Conservation (phyloP, 306 rosid genomes). For the Inga leiocalycina region DNA sequence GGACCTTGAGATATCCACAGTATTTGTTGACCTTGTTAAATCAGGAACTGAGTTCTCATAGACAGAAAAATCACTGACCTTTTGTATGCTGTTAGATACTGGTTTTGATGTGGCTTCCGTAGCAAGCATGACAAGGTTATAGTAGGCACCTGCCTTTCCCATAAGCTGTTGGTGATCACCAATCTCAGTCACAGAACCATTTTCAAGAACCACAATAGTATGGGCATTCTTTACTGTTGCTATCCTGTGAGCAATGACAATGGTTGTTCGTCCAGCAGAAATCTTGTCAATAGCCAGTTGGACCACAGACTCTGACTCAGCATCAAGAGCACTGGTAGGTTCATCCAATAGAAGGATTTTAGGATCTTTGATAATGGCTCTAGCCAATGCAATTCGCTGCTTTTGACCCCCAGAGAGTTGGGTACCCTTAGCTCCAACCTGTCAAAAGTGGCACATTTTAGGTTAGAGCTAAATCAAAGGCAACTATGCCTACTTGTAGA, state of each 20-base stretch:
- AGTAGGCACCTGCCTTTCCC: conserved; percentile 70
- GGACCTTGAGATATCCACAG: conserved; percentile 13
- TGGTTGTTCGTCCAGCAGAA: conserved; percentile 73
- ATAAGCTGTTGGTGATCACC: conserved; percentile 89
- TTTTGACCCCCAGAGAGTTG: conserved; percentile 92
- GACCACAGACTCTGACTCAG: conserved; percentile 77
- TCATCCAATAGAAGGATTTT: conserved; percentile 86
- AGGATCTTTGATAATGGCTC: conserved; percentile 91
- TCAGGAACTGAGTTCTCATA: conserved; percentile 46
- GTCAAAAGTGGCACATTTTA: conserved; percentile 17
- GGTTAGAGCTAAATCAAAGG: not conserved
- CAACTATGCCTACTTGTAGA: not conserved
- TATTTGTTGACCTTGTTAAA: conserved; percentile 46
- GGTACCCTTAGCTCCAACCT: conserved; percentile 89
- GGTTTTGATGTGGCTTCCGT: conserved; percentile 54
- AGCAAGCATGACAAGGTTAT: conserved; percentile 83
- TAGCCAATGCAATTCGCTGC: conserved; percentile 88
- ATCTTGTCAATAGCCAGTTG: conserved; percentile 87
- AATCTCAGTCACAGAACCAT: conserved; percentile 70
- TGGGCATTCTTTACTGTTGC: conserved; percentile 81
- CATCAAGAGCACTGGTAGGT: conserved; percentile 91
- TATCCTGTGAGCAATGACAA: conserved; percentile 89
- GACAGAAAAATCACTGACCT: conserved; percentile 36
- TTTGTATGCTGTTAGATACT: conserved; percentile 23
- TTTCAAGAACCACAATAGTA: conserved; percentile 76